Conservation (phyloP, 2,329 filamentous ascomycete species). For the Diaporthe aspalathi region DNA sequence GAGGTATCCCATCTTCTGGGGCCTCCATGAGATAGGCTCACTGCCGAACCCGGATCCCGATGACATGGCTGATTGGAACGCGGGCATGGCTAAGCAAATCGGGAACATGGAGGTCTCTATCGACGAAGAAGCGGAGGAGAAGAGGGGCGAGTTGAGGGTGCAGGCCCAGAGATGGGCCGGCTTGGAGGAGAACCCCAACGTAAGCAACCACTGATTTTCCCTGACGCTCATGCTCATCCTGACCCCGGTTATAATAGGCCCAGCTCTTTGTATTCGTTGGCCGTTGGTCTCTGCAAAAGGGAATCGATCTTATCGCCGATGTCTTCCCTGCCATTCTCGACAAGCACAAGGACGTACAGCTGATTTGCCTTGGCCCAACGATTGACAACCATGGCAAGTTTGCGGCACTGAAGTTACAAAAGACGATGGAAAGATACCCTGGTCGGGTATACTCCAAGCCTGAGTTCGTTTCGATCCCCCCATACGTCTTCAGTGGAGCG, state of each 20-base stretch:
- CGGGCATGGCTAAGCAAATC: conserved; percentile 63
- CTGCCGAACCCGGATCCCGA: conserved; percentile 73
- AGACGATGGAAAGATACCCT: conserved; percentile 74
- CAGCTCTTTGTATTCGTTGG: conserved; percentile 77
- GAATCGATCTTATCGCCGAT: conserved; percentile 74
- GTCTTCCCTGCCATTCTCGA: conserved; percentile 72
- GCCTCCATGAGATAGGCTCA: conserved; percentile 68
- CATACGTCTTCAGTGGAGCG: conserved; percentile 74
- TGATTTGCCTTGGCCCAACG: conserved; percentile 71
- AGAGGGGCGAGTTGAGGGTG: conserved; percentile 62
- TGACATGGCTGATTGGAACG: conserved; percentile 68
- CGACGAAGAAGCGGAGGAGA: conserved; percentile 52
- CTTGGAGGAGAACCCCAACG: conserved; percentile 67
- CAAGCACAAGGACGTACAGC: conserved; percentile 66
- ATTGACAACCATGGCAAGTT: conserved; percentile 76
- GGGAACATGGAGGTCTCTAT: conserved; percentile 59
- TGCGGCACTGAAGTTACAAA: conserved; percentile 70
- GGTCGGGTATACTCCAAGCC: conserved; percentile 75
- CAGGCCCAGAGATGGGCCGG: conserved; percentile 77
- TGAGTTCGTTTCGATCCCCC: conserved; percentile 73
- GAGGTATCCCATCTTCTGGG: conserved; percentile 76
- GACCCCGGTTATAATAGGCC: conserved; percentile 50
- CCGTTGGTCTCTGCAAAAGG: conserved; percentile 77
- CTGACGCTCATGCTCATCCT: not conserved
- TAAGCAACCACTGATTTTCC: not conserved